Conservation (phyloP, 169 alveolate genomes). For the Babesia ovata region DNA sequence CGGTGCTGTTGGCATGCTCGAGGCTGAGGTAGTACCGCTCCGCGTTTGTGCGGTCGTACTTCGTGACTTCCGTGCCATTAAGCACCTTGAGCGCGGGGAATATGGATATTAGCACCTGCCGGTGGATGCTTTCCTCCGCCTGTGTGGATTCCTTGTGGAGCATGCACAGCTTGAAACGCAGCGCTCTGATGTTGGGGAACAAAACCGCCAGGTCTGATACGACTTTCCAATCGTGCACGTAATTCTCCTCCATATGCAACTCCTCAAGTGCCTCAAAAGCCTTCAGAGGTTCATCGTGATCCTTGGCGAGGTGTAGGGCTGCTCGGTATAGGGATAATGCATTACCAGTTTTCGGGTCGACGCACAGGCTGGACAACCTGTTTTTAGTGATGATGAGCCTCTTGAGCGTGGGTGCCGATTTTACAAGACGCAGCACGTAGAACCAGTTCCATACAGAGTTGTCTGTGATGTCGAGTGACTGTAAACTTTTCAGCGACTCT, state of each 20-base stretch:
- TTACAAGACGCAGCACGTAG: neutral
- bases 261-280: constrained; percentile 31
- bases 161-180: constrained; percentile 8
- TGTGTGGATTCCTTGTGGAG: neutral
- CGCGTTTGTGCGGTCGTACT: constrained; percentile 51
- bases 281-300: neutral
- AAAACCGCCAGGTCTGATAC: constrained; percentile 10
- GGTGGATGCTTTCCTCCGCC: constrained; percentile 11
- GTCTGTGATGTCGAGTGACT: constrained; percentile 4
- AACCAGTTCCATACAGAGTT: constrained; percentile 38
- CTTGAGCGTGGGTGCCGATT: constrained; percentile 3
- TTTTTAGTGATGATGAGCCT: constrained; percentile 1
- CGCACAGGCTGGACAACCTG: constrained; percentile 22
- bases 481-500: neutral
- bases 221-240: constrained; percentile 45
- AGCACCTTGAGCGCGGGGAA: constrained; percentile 51
- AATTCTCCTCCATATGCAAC: constrained; percentile 43
- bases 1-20: neutral
- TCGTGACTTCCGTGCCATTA: constrained; percentile 49
- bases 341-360: constrained; percentile 10
- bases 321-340: constrained; percentile 11
- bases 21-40: constrained; percentile 56
- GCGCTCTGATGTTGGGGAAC: constrained; percentile 26
- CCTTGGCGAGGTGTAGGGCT: constrained; percentile 4
- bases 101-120: constrained; percentile 43